These are phyloP conservation scores for Chenopodium album DNA, from an alignment of 148 eudicot species.

Conservation along the genomic window DNA sequence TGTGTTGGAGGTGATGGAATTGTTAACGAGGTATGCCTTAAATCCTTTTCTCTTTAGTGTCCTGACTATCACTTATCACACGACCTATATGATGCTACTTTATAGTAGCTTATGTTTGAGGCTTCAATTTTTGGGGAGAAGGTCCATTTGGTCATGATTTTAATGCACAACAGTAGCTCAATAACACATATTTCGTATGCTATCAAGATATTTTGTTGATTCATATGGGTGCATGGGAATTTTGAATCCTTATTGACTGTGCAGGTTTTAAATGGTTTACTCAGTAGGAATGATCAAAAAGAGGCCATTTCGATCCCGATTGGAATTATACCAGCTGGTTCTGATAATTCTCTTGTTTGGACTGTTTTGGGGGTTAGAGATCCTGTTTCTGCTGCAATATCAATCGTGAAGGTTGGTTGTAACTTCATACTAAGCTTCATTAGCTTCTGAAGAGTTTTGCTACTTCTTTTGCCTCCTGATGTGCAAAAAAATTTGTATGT, in stretches of 20 bases:
- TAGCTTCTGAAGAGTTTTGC: constrained; percentile 4
- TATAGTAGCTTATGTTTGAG: background rate
- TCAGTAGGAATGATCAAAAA: constrained; percentile 76
- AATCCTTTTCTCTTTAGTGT: background rate
- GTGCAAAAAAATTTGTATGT: background rate
- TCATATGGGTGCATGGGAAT: background rate
- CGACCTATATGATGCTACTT: background rate
- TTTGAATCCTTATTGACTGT: constrained; percentile 21
- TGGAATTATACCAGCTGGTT: constrained; percentile 98
- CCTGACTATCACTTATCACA: background rate
- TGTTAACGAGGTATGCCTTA: constrained; percentile 76
- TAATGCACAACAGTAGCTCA: background rate
- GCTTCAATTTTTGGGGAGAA: background rate
- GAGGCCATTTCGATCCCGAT: constrained; percentile 95
- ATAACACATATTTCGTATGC: background rate
- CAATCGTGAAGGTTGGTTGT: constrained; percentile 80
- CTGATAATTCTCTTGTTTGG: constrained; percentile 98
- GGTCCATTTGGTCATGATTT: background rate
- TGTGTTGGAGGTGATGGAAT: constrained; percentile 99
- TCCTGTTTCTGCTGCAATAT: constrained; percentile 93
- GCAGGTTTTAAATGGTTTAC: constrained; percentile 91
- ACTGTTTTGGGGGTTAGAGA: constrained; percentile 96
- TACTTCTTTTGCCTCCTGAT: background rate
- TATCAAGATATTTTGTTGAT: constrained; percentile 1
- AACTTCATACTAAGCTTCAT: constrained; percentile 3